Conservation (phyloP, 129 eudicot species). For the Helianthus annuus region HanXRQr2.0-SUNRISE NC_035449.2:17348057-17348556, state of each 20-base stretch:
- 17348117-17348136: constrained; percentile 53
- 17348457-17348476: constrained; percentile 23
- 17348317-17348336: constrained; percentile 17
- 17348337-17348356: constrained; percentile 41
- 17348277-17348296: constrained; percentile 56
- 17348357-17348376: constrained; percentile 65
- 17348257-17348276: constrained; percentile 60
- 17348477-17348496: constrained; percentile 32
- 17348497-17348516: constrained; percentile 14
- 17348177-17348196: constrained; percentile 44
- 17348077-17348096: constrained; percentile 80
- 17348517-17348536: constrained; percentile 21
- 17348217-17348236: constrained; percentile 50
- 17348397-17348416: constrained; percentile 6
- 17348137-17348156: constrained; percentile 31
- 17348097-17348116: constrained; percentile 62
- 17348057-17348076: constrained; percentile 54
- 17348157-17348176: constrained; percentile 34
- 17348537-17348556: constrained; percentile 30
- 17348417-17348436: constrained; percentile 52
- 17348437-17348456: constrained; percentile 40
- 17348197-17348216: constrained; percentile 73
- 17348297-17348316: constrained; percentile 16
- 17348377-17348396: constrained; percentile 45
- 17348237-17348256: constrained; percentile 57